A percentile compares a stretch with the other conserved stretches of the same genome.
phyloP scores from a whole-genome alignment of 2,329 filamentous ascomycete genomes.

The Paraconiothyrium sp. region DNA sequence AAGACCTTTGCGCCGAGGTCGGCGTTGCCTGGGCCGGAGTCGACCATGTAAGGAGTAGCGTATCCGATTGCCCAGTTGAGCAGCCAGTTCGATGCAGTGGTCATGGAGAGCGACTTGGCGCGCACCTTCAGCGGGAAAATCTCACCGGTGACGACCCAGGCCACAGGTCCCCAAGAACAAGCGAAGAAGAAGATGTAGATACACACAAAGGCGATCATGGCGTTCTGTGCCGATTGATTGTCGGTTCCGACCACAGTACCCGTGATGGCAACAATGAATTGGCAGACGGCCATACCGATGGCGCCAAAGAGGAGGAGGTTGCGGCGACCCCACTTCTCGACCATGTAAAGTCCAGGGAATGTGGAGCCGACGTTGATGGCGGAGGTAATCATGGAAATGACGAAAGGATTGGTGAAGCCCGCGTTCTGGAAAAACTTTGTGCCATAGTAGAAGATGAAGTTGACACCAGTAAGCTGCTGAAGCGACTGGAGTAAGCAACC shows the following conservation, averaged over 20 bases:
- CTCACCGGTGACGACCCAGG: constrained; percentile 66
- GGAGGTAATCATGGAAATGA: constrained; percentile 78
- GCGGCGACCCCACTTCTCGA: constrained; percentile 81
- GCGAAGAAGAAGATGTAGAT: constrained; percentile 86
- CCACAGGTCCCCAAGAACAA: constrained; percentile 79
- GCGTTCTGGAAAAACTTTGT: constrained; percentile 53
- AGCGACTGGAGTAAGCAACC: constrained; percentile 80
- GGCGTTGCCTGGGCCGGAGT: constrained; percentile 64
- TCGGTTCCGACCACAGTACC: constrained; percentile 50
- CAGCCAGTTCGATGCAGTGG: constrained; percentile 66
- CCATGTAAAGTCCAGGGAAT: constrained; percentile 76
- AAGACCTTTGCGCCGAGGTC: constrained; percentile 68
- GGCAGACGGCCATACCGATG: constrained; percentile 70
- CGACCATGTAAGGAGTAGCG: constrained; percentile 77
- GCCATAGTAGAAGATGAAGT: constrained; percentile 56
- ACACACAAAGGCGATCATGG: constrained; percentile 60
- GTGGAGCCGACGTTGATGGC: constrained; percentile 81
- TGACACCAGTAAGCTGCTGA: constrained; percentile 73
- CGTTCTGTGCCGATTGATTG: constrained; percentile 50
- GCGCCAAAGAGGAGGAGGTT: constrained; percentile 78
- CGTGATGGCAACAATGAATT: constrained; percentile 54
- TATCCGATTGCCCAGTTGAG: constrained; percentile 60
- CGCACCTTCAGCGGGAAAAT: constrained; percentile 58
- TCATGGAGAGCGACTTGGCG: constrained; percentile 60
- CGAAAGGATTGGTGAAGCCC: constrained; percentile 63